Conservation (phyloP, 768 basidiomycete genomes). For the Boletus subparvulus region DNA sequence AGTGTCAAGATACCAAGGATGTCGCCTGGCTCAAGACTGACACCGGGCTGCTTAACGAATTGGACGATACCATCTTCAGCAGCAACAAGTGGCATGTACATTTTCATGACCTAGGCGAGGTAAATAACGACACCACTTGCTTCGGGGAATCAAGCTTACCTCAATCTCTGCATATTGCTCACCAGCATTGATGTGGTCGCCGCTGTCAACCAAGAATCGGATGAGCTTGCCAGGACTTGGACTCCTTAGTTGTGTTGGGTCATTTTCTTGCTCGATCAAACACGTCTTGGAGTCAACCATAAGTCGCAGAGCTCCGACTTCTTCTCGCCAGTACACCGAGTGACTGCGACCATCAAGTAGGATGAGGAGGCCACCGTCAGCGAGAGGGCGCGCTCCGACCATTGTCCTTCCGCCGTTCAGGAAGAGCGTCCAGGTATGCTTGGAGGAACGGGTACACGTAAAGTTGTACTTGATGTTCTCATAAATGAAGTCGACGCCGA, state of each 20-base stretch:
- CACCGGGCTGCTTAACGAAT: constrained; percentile 97
- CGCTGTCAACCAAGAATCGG: constrained; percentile 92
- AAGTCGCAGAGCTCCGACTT: constrained; percentile 88
- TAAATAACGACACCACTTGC: not conserved
- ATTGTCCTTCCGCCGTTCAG: constrained; percentile 92
- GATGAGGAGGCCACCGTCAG: constrained; percentile 92
- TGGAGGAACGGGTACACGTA: constrained; percentile 89
- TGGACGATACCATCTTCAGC: constrained; percentile 93
- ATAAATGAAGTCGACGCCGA: constrained; percentile 96
- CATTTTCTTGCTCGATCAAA: constrained; percentile 98
- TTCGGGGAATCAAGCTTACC: constrained; percentile 42
- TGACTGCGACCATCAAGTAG: constrained; percentile 93
- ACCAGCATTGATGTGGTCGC: constrained; percentile 95
- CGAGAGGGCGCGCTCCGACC: constrained; percentile 89
- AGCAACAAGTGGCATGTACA: constrained; percentile 98
- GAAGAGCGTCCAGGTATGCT: constrained; percentile 89
- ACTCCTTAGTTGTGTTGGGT: constrained; percentile 94
- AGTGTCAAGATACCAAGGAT: constrained; percentile 95
- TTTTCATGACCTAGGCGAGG: constrained; percentile 83
- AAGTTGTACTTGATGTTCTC: constrained; percentile 94
- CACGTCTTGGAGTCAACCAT: constrained; percentile 98
- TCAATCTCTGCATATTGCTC: constrained; percentile 99
- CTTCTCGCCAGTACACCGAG: constrained; percentile 97
- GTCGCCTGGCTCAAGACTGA: constrained; percentile 94
- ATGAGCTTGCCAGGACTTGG: constrained; percentile 97